These are phyloP conservation scores for Phytophthora quininea DNA, from an alignment of 352 stramenopile genomes.

Conservation along the genomic window DNA sequence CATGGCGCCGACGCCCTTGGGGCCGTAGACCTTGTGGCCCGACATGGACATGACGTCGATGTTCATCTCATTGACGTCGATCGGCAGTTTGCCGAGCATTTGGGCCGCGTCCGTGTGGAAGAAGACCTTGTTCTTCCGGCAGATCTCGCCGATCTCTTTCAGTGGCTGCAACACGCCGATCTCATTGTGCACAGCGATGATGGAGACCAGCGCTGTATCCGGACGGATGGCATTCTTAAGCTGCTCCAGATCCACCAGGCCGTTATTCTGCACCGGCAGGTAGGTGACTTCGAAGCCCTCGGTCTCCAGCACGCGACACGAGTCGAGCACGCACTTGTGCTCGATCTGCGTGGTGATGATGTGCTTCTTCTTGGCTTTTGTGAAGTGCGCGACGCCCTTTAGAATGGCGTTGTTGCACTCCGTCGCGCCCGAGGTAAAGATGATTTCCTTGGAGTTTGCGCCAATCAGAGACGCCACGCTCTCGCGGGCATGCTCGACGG, in stretches of 20 bases:
- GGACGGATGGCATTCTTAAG: conserved; percentile 94
- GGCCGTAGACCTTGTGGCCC: conserved; percentile 99
- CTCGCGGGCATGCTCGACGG: conserved; percentile 91
- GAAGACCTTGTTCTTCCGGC: conserved; percentile 93
- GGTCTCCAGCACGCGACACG: conserved; percentile 95
- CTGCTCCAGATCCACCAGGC: conserved; percentile 95
- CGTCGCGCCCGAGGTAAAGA: conserved; percentile 99
- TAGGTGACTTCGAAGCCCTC: conserved; percentile 99
- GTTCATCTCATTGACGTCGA: conserved; percentile 98
- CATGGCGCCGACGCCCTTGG: conserved; percentile 98
- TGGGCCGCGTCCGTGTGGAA: conserved; percentile 99
- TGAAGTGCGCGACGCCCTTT: conserved; percentile 97
- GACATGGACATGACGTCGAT: conserved; percentile 99
- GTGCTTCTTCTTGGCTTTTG: conserved; percentile 96
- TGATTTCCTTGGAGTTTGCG: conserved; percentile 97
- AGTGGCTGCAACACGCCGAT: conserved; percentile 99
- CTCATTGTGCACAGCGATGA: conserved; percentile 99
- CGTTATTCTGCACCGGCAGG: conserved; percentile 92
- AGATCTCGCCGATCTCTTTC: conserved; percentile 96
- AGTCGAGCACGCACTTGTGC: conserved; percentile 99
- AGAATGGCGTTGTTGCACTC: conserved; percentile 99
- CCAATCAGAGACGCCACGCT: conserved; percentile 94
- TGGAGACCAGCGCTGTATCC: conserved; percentile 96
- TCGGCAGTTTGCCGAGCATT: conserved; percentile 97
- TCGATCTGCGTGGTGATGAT: conserved; percentile 99